phyloP scores from a whole-genome alignment of 2,329 filamentous ascomycete species.

The Cladophialophora bantiana region DNA sequence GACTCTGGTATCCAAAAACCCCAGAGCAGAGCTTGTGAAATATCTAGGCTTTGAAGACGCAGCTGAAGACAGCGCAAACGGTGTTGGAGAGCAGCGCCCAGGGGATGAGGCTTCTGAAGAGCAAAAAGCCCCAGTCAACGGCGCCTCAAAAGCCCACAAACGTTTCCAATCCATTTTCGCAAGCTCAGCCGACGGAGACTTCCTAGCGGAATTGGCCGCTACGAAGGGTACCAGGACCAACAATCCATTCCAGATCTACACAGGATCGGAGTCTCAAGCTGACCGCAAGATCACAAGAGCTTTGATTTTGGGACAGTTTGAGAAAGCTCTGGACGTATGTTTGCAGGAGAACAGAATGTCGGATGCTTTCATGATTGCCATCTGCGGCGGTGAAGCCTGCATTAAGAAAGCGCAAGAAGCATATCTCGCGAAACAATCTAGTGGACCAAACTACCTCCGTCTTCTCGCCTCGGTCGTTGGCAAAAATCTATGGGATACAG shows the following conservation, averaged over 20 bases:
- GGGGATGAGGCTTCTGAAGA: constrained; percentile 46
- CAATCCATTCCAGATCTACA: constrained; percentile 90
- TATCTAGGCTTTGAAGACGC: constrained; percentile 83
- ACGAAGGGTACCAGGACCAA: constrained; percentile 93
- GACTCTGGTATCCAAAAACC: constrained; percentile 82
- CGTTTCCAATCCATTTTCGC: constrained; percentile 83
- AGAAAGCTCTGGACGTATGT: constrained; percentile 86
- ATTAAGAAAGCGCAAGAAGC: constrained; percentile 92
- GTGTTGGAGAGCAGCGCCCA: constrained; percentile 40
- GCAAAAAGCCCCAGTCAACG: constrained; percentile 56
- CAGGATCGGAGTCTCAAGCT: constrained; percentile 79
- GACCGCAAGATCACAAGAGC: constrained; percentile 88
- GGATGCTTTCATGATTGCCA: constrained; percentile 97
- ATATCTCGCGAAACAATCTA: constrained; percentile 83
- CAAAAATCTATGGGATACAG: constrained; percentile 97
- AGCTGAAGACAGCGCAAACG: constrained; percentile 59
- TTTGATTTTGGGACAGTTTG: constrained; percentile 88
- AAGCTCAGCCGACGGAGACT: constrained; percentile 74
- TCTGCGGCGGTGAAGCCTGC: constrained; percentile 91
- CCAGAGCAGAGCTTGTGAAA: constrained; percentile 83
- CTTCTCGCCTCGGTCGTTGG: constrained; percentile 89
- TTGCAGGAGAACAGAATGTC: constrained; percentile 88
- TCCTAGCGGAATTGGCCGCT: constrained; percentile 81
- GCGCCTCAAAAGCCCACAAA: constrained; percentile 62
- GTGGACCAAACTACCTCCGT: constrained; percentile 88